Evolutionary conservation across 1,284 basidiomycete species (phyloP).

Genomic region (Microstroma glucosiphilum): DNA sequence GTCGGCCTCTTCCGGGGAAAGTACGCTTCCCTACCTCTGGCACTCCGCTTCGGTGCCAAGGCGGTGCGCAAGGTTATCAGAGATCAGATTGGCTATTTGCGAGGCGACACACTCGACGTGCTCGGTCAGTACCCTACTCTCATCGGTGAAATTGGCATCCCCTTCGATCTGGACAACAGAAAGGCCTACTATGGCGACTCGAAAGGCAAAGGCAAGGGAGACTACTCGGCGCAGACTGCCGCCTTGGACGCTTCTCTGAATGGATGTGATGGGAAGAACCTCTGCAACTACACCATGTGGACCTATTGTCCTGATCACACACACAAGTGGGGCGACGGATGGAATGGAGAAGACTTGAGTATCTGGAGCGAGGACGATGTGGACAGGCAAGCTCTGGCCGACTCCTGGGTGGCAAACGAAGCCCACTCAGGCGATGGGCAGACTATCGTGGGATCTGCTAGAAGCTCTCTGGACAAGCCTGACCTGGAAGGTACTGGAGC

Average conservation of each 20-base stretch:
- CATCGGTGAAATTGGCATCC: conserved; percentile 91
- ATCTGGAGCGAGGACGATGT: conserved; percentile 73
- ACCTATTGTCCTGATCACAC: conserved; percentile 70
- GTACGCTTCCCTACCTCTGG: conserved; percentile 59
- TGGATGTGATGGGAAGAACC: conserved; percentile 76
- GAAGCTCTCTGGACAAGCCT: neutral
- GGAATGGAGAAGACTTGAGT: conserved; percentile 93
- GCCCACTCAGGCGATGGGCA: neutral
- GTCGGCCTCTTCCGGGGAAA: conserved; percentile 72
- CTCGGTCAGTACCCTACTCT: conserved; percentile 75
- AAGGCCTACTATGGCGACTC: conserved; percentile 59
- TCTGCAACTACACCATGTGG: conserved; percentile 81
- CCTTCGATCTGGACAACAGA: conserved; percentile 83
- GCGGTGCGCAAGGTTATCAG: conserved; percentile 77
- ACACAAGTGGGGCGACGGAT: conserved; percentile 87
- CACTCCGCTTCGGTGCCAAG: conserved; percentile 64
- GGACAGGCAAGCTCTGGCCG: conserved; percentile 30
- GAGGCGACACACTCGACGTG: conserved; percentile 61
- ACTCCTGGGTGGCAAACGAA: neutral
- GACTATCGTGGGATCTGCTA: neutral
- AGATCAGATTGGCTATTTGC: conserved; percentile 74
- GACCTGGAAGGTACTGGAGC: neutral
- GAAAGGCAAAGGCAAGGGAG: conserved; percentile 49
- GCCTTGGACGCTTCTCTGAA: conserved; percentile 89
- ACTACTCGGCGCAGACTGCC: conserved; percentile 71